Evolutionary conservation across 257 asterid genomes (phyloP).

Genomic region (Fraxinus excelsior): DNA sequence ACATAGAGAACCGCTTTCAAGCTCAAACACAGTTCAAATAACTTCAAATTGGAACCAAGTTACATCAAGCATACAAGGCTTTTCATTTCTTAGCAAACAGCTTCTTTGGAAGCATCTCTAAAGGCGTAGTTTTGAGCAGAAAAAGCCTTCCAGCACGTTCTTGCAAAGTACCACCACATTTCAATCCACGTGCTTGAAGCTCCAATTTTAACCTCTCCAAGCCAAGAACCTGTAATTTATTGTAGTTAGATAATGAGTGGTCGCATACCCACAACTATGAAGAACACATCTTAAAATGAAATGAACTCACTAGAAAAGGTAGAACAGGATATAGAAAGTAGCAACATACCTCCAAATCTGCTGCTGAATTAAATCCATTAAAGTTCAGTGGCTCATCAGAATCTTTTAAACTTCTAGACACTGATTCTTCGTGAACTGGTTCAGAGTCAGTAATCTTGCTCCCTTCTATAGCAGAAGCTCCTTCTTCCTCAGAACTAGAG

Average conservation of each 20-base stretch:
- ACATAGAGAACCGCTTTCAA: not conserved
- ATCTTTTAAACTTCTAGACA: constrained; percentile 25
- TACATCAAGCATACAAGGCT: constrained; percentile 2
- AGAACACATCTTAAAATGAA: not conserved
- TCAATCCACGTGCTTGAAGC: constrained; percentile 77
- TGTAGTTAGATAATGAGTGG: not conserved
- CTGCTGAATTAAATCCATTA: constrained; percentile 59
- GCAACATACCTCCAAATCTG: constrained; percentile 60
- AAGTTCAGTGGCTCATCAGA: constrained; percentile 52
- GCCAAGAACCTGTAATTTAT: constrained; percentile 59
- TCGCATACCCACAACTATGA: not conserved
- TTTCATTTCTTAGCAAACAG: constrained; percentile 76
- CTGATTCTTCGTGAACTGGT: constrained; percentile 36
- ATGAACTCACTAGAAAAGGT: not conserved
- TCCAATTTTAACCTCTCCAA: constrained; percentile 74
- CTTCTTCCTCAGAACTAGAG: constrained; percentile 35
- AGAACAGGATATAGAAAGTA: not conserved
- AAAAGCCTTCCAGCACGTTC: constrained; percentile 86
- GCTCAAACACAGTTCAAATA: not conserved
- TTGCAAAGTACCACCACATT: constrained; percentile 78
- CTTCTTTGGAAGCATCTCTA: constrained; percentile 89
- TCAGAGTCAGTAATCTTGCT: constrained; percentile 22
- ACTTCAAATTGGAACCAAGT: not conserved
- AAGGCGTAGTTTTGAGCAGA: constrained; percentile 54
- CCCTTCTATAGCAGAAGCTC: constrained; percentile 26